Percentiles rank a stretch among this genome's conserved stretches.
These are phyloP conservation scores for Fennellomyces sp. DNA, from an alignment of 371 early-diverging fungal species.

Conservation along the genomic window DNA sequence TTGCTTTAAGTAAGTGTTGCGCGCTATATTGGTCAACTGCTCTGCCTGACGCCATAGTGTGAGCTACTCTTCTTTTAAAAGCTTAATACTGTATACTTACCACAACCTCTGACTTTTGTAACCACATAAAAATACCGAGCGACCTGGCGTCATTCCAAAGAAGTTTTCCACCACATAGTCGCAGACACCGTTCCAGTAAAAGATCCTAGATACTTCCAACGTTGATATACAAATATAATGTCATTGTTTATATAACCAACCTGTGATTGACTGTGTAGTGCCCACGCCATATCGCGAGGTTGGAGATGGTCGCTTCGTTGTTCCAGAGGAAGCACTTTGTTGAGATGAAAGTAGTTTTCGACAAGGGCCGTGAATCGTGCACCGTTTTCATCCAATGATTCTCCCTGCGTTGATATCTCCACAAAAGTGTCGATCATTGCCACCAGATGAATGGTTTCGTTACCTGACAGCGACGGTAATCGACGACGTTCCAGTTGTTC, in stretches of 20 bases:
- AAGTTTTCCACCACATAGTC: conserved; percentile 65
- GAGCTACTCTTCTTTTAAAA: not conserved
- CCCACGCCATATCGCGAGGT: conserved; percentile 85
- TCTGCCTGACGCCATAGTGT: conserved; percentile 42
- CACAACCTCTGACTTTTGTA: conserved; percentile 74
- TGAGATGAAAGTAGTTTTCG: conserved; percentile 67
- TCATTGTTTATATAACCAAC: conserved; percentile 21
- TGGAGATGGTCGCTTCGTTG: conserved; percentile 49
- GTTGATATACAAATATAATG: not conserved
- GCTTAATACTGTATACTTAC: conserved; percentile 39
- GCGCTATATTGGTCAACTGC: conserved; percentile 83
- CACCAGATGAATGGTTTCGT: conserved; percentile 49
- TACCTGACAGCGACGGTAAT: conserved; percentile 47
- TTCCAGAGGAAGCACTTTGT: conserved; percentile 43
- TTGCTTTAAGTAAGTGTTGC: conserved; percentile 82
- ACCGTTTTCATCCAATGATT: conserved; percentile 90
- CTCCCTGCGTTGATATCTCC: conserved; percentile 70
- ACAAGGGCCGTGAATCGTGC: conserved; percentile 78
- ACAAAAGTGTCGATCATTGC: conserved; percentile 67
- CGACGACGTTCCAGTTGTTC: conserved; percentile 43
- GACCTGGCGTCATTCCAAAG: conserved; percentile 81
- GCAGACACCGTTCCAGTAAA: conserved; percentile 68
- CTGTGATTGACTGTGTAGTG: conserved; percentile 90
- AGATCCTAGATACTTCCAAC: conserved; percentile 57
- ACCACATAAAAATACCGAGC: conserved; percentile 87